Conservation (phyloP, 805 yeast genomes). For the Yueomyces sp. region DNA sequence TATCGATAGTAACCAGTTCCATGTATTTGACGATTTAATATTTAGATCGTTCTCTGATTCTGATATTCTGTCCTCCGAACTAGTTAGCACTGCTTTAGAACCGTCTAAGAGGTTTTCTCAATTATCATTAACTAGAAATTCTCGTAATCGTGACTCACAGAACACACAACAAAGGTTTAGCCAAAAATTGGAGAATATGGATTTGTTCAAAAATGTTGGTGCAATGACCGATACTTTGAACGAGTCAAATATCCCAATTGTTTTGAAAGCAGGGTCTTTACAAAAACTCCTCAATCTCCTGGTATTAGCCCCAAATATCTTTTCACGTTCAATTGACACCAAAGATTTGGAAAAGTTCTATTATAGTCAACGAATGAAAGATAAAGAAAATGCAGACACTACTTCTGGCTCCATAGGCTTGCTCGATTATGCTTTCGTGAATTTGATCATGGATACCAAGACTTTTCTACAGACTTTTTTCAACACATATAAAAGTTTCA, state of each 20-base stretch:
- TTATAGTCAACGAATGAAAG: slow-evolving; percentile 13
- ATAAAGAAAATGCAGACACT: background rate
- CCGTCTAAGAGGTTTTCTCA: slow-evolving; percentile 30
- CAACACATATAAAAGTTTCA: slow-evolving; percentile 54
- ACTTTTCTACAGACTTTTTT: slow-evolving; percentile 54
- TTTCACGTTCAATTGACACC: slow-evolving; percentile 30
- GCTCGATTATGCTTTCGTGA: slow-evolving; percentile 29
- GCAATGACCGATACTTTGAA: slow-evolving; percentile 23
- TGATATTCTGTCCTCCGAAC: slow-evolving; percentile 24
- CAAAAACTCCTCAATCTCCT: slow-evolving; percentile 70
- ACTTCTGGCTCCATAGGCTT: slow-evolving; percentile 9
- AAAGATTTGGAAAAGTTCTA: slow-evolving; percentile 31
- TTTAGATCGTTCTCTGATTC: slow-evolving; percentile 40
- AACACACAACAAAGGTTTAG: slow-evolving; percentile 11
- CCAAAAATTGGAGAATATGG: slow-evolving; percentile 19
- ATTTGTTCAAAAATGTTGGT: slow-evolving; percentile 18
- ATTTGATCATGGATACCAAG: slow-evolving; percentile 49
- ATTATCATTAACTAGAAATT: slow-evolving; percentile 15
- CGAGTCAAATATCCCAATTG: slow-evolving; percentile 30
- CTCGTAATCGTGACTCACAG: slow-evolving; percentile 12
- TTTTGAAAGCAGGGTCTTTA: slow-evolving; percentile 54
- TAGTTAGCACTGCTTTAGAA: slow-evolving; percentile 36
- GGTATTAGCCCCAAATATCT: slow-evolving; percentile 56
- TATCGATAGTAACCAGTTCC: slow-evolving; percentile 43
- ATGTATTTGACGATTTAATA: slow-evolving; percentile 39